Percentiles rank a stretch among this genome's conserved stretches.
phyloP scores from a whole-genome alignment of 139 green algal genomes.

The Coelastrella sp. region DNA sequence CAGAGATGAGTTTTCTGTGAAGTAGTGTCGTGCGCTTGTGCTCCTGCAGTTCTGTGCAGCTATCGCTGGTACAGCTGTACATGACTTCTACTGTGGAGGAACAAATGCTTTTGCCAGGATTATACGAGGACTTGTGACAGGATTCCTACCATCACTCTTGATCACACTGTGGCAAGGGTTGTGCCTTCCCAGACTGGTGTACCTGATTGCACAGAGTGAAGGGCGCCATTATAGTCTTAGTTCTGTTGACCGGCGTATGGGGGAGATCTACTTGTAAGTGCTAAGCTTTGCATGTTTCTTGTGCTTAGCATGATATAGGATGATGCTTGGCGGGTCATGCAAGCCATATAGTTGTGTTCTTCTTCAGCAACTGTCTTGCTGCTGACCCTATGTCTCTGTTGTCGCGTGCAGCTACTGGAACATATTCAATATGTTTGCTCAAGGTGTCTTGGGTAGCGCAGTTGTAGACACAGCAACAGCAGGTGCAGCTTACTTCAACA shows the following conservation, averaged over 20 bases:
- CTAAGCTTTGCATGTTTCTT: too few relatives aligned
- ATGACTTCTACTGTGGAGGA: conserved; percentile 12
- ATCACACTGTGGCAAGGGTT: conserved; percentile 81
- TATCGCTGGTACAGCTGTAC: background rate
- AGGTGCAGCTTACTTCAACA: background rate
- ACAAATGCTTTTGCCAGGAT: background rate
- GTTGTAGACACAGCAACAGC: background rate
- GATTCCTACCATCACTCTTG: conserved; percentile 69
- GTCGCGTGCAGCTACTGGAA: conserved; percentile 23
- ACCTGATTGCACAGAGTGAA: conserved; percentile 55
- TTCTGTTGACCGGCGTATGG: conserved; percentile 58
- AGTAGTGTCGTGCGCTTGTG: too few relatives aligned
- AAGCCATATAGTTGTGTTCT: too few relatives aligned
- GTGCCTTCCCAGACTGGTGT: conserved; percentile 67
- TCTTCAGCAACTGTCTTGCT: background rate
- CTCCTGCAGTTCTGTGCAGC: conserved; percentile 7
- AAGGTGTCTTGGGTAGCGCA: conserved; percentile 17
- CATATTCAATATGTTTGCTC: conserved; percentile 39
- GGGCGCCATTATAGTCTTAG: conserved; percentile 44
- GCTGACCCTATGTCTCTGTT: background rate
- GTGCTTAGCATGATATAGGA: too few relatives aligned
- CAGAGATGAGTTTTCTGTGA: too few relatives aligned
- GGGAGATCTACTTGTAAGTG: conserved; percentile 66
- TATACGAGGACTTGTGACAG: conserved; percentile 17
- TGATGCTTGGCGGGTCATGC: too few relatives aligned